Base-by-base conservation (phyloP, 805 yeast genomes). In the Ogataea paraovalis region DNA sequence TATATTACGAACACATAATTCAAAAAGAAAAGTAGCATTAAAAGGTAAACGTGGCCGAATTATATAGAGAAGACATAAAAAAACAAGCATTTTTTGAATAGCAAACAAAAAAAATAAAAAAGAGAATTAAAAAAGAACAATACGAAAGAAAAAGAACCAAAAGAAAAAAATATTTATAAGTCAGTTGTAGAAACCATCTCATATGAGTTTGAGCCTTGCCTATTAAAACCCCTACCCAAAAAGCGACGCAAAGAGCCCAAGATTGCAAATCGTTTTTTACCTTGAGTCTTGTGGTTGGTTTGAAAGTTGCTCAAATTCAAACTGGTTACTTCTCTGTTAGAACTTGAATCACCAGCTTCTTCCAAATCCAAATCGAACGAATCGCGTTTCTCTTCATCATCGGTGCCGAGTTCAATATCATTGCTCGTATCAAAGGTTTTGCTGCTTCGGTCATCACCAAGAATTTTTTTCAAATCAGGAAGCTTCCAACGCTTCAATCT, bases 401-500 rank as follows among this genome's bases (percentile, higher is more conserved):
- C 21, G 5, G 14, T 30, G 34, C 12, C 16, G n/a, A 9, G 13
- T 12, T 8, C 16, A 30, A 12, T 14, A 10, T 8, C 16, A 30
- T 8, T 30, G 16, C 12, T 14, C 13, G 12, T 7, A 7, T 30
- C 6, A 30, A 8, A 6, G 10, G 9, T 14, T 14, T 10, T 30
- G 16, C 12, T 14, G 5, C 16, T 30, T n/a, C n/a, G n/a, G 16
- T 5, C 12, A 30, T 30, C 34, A 30, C 16, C 16, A 34, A 34
- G 20, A n/a, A 34, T 34, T 34, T 34, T 34, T 18, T 27, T 23
- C 39, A 52, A 28, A 19, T 36, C 44, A 2, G 52, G 52, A 44
- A 44, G 22, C 32, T 58, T 74, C 90, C 92, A 89, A 41, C 70
- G 68, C 60, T 85, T 86, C 57, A 92, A 71, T 57, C 80, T 63